phyloP scores from a whole-genome alignment of 305 asterid species.

The Fraxinus greggii region DNA sequence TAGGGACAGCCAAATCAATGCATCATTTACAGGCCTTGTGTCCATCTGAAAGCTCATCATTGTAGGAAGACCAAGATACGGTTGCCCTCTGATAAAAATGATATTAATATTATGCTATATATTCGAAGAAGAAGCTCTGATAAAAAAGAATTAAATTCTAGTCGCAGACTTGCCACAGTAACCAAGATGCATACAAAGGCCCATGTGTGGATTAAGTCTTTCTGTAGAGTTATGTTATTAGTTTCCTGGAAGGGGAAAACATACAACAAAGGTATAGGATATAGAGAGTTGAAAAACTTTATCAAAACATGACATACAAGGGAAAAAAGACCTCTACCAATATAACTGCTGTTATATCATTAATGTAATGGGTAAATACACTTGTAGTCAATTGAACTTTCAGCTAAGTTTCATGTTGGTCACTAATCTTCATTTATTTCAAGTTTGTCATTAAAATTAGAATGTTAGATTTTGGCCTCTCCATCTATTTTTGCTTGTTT shows the following conservation, averaged over 20 bases:
- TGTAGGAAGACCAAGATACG: constrained; percentile 81
- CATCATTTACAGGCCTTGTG: constrained; percentile 28
- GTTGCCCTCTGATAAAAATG: constrained; percentile 58
- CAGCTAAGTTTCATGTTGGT: background rate
- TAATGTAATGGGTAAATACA: background rate
- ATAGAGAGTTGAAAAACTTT: background rate
- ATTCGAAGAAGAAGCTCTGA: background rate
- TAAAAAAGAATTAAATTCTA: background rate
- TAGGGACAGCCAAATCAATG: background rate
- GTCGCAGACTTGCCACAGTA: constrained; percentile 62
- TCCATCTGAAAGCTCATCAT: constrained; percentile 53
- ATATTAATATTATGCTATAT: background rate
- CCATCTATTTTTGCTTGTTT: background rate
- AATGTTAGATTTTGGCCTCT: background rate
- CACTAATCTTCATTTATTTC: background rate
- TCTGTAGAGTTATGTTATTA: constrained; percentile 38
- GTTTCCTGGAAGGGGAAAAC: background rate
- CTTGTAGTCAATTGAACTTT: background rate
- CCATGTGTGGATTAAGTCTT: constrained; percentile 88
- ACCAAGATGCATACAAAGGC: constrained; percentile 77
- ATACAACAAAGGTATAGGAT: background rate
- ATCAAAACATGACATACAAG: background rate
- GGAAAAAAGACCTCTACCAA: background rate
- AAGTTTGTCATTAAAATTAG: background rate
- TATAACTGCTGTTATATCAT: background rate